Conservation (phyloP, 2,329 filamentous ascomycete species). For the Chalaropsis thielavioides region DNA sequence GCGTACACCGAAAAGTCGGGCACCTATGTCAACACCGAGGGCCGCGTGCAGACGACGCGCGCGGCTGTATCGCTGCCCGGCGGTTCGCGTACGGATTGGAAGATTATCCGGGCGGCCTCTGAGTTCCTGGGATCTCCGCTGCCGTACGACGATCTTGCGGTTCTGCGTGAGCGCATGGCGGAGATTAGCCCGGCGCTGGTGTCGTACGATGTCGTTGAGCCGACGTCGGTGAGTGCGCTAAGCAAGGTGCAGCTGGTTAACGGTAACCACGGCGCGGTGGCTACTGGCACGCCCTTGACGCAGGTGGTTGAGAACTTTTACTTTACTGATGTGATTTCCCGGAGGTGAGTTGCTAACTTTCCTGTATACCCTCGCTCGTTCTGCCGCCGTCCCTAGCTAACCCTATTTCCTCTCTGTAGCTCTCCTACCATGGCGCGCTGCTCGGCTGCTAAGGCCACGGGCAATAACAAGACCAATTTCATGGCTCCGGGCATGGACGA, state of each 20-base stretch:
- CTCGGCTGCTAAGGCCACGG: constrained; percentile 77
- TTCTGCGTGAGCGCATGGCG: constrained; percentile 80
- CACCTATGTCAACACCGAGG: constrained; percentile 96
- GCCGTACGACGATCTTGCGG: constrained; percentile 83
- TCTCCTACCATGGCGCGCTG: constrained; percentile 97
- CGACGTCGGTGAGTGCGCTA: constrained; percentile 55
- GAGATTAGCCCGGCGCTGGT: constrained; percentile 86
- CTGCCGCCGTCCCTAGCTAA: neutral
- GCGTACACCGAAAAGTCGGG: constrained; percentile 95
- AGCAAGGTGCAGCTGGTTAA: constrained; percentile 93
- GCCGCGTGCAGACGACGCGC: constrained; percentile 84
- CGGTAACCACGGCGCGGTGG: constrained; percentile 77
- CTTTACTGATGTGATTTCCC: constrained; percentile 92
- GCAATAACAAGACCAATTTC: constrained; percentile 64
- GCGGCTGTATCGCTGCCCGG: constrained; percentile 79
- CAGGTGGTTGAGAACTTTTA: constrained; percentile 92
- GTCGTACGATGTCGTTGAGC: constrained; percentile 82
- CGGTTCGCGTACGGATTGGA: constrained; percentile 91
- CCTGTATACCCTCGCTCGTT: neutral
- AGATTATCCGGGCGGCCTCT: constrained; percentile 85
- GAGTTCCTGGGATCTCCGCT: constrained; percentile 81
- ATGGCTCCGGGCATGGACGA: constrained; percentile 58
- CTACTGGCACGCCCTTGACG: constrained; percentile 59
- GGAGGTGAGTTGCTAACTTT: constrained; percentile 52
- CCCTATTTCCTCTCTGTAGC: constrained; percentile 34